Base-by-base conservation (phyloP, 257 asterid genomes). In the Buddleja alternifolia region DNA sequence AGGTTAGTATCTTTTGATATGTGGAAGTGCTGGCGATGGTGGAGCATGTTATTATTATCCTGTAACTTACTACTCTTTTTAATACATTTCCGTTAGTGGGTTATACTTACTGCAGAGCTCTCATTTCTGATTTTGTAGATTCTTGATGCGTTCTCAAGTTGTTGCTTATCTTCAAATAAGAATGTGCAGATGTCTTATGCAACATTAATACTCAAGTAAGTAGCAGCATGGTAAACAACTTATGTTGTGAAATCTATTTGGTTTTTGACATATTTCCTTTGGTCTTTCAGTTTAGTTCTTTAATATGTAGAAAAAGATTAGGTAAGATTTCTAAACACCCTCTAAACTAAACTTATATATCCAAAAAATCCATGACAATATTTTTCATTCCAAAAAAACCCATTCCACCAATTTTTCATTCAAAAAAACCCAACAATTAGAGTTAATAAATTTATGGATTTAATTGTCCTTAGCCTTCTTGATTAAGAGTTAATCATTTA, bases 121-220 rank as follows among this genome's bases (percentile, higher is more conserved):
- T 64, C 41, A 48, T 77, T 68, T 24, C 62, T 69, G 29, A 61
- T 75, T 53, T 77, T 86, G 87, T 80, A 94, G 99, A 85, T 89
- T 83, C 88, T 94, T 42, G 97, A 94, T 85, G 90, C 93, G 70
- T 87, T 84, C 73, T 81, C 96, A 20, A 79, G 89, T 62, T 84
- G 92, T 73, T 83, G 87, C 80, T 83, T 84, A 16, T 85, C 98
- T 69, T 77, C 97, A 68, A 94, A 89, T 79, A 94, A 94, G 85
- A 91, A 94, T 66, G 85, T 94, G 36, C 97, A 91, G 65, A 56
- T 91, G 73, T 86, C 97, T 36, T 94, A 89, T 71, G 93, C 98
- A 20, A 94, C 99, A 65, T 74, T 94, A 77, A 41, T 94, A 74
- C 95, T 94, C 86, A 94, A 94, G 99, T 94, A 84, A 84, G 99